These are phyloP conservation scores for Cyclotella kingstonii DNA, from an alignment of 108 stramenopile species.

Conservation along the genomic window DNA sequence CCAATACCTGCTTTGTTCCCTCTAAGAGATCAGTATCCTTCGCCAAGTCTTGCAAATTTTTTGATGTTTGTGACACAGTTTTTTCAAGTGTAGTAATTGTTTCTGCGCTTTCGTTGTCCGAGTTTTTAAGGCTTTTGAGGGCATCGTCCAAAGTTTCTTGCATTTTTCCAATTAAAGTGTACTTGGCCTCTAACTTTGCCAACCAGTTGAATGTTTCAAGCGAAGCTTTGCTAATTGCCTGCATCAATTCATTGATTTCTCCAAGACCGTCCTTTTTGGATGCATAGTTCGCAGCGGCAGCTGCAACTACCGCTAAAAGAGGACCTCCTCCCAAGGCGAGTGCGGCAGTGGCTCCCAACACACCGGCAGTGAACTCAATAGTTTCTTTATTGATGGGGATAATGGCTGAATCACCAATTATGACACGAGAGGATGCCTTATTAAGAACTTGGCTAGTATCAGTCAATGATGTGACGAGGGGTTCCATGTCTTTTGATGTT, in stretches of 20 bases:
- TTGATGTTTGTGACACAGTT: conserved; percentile 28
- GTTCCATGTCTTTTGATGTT: neutral
- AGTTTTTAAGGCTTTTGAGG: conserved; percentile 37
- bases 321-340: conserved; percentile 29
- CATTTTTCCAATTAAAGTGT: conserved; percentile 32
- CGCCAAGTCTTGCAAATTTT: conserved; percentile 31
- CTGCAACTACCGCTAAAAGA: conserved; percentile 32
- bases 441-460: conserved; percentile 9
- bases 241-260: conserved; percentile 42
- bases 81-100: conserved; percentile 35
- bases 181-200: conserved; percentile 46
- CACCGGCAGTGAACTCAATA: conserved; percentile 47
- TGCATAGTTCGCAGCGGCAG: conserved; percentile 46
- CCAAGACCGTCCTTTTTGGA: conserved; percentile 47
- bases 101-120: conserved; percentile 33
- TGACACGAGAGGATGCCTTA: conserved; percentile 13
- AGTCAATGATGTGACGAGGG: conserved; percentile 6
- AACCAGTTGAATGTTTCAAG: conserved; percentile 43
- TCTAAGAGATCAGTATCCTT: conserved; percentile 46
- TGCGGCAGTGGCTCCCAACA: conserved; percentile 34
- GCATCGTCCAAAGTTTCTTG: conserved; percentile 25
- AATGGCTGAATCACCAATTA: conserved; percentile 15
- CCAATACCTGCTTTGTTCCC: conserved; percentile 46
- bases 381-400: conserved; percentile 46
- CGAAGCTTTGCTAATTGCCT: conserved; percentile 37